Percentiles rank a stretch among this genome's conserved stretches.
Evolutionary conservation across 2,329 filamentous ascomycete genomes (phyloP).

Genomic region (Ambrosiella cleistominuta): DNA sequence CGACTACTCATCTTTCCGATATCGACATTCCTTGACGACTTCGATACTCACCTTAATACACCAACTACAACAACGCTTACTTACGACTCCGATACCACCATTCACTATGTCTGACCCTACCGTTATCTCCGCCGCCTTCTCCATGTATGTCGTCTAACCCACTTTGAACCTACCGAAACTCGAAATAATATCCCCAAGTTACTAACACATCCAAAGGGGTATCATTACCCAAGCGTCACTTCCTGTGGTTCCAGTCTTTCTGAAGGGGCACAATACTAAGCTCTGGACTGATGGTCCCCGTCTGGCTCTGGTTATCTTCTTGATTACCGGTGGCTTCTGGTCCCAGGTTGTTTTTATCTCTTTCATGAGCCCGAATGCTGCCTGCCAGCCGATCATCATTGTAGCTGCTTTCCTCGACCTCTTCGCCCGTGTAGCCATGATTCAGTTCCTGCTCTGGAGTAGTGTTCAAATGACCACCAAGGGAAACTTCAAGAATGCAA

Average conservation of each 20-base stretch:
- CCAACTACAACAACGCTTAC: neutral
- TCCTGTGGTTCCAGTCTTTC: conserved; percentile 27
- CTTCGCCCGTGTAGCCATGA: conserved; percentile 32
- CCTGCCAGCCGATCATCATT: conserved; percentile 34
- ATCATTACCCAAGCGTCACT: conserved; percentile 34
- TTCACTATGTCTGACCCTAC: conserved; percentile 1
- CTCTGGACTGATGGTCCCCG: conserved; percentile 41
- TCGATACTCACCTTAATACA: neutral
- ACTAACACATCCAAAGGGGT: conserved; percentile 38
- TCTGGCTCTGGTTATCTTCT: conserved; percentile 43
- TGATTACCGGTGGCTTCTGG: conserved; percentile 35
- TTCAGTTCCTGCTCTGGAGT: conserved; percentile 38
- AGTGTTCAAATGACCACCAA: neutral
- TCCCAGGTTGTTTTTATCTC: conserved; percentile 33
- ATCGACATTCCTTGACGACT: too few relatives aligned
- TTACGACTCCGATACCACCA: neutral
- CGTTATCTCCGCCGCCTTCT: conserved; percentile 11
- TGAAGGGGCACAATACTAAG: conserved; percentile 29
- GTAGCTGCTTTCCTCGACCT: conserved; percentile 41
- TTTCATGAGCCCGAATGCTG: conserved; percentile 26
- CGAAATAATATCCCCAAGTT: conserved; percentile 23
- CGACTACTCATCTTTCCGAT: neutral
- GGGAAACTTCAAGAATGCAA: conserved; percentile 15
- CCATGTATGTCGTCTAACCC: conserved; percentile 24
- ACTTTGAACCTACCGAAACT: conserved; percentile 20